Evolutionary conservation across 2,329 filamentous ascomycete genomes (phyloP).

Genomic region (Fusarium compactum): DNA sequence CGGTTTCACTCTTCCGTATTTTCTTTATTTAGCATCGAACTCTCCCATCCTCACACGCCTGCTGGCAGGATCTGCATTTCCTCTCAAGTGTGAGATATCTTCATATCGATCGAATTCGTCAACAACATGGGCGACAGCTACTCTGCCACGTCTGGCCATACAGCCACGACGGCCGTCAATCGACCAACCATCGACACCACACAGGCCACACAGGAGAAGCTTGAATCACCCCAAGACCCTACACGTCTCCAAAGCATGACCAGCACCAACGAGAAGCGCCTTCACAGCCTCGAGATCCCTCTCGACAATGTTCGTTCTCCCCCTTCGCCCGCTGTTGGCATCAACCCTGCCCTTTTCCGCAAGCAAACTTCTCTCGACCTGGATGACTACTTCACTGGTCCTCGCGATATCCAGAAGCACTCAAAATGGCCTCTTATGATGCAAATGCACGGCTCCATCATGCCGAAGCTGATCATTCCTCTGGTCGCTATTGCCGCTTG

Average conservation of each 20-base stretch:
- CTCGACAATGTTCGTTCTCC: slow-evolving; percentile 50
- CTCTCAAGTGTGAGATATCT: not conserved
- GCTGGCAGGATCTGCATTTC: slow-evolving; percentile 42
- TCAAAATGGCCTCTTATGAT: slow-evolving; percentile 83
- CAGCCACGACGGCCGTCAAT: slow-evolving; percentile 29
- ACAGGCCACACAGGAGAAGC: slow-evolving; percentile 2
- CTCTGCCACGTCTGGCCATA: slow-evolving; percentile 34
- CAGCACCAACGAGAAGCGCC: slow-evolving; percentile 33
- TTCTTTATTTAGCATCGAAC: not conserved
- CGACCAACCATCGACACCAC: slow-evolving; percentile 37
- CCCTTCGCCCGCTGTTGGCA: slow-evolving; percentile 45
- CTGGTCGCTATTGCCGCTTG: slow-evolving; percentile 71
- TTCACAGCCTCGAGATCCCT: slow-evolving; percentile 47
- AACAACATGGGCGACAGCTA: slow-evolving; percentile 43
- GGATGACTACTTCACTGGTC: slow-evolving; percentile 73
- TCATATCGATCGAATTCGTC: slow-evolving; percentile 3
- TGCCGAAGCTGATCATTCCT: slow-evolving; percentile 80
- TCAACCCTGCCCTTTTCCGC: slow-evolving; percentile 49
- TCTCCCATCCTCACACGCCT: slow-evolving; percentile 24
- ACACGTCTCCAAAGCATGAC: slow-evolving; percentile 30
- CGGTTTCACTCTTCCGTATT: not conserved
- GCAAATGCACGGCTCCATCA: slow-evolving; percentile 79
- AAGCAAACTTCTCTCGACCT: slow-evolving; percentile 59
- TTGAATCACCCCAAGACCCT: slow-evolving; percentile 16
- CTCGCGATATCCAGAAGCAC: slow-evolving; percentile 77